These are phyloP conservation scores for Psidium friedrichsthalianum DNA, from an alignment of 345 rosid genomes.

Conservation along the genomic window DNA sequence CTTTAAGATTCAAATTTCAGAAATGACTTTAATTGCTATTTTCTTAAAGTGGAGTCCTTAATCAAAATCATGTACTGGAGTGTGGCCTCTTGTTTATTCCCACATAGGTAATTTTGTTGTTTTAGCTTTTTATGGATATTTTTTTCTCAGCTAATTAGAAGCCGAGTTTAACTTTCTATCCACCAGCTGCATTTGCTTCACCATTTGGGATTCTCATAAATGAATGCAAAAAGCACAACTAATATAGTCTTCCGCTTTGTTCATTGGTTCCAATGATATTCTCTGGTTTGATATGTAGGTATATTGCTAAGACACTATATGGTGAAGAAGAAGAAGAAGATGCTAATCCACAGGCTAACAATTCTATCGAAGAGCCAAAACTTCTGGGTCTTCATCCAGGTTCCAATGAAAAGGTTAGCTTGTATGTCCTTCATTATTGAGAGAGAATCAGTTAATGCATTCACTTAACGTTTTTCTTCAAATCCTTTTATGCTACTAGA, in stretches of 20 bases:
- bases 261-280: neutral
- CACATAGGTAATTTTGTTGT: neutral
- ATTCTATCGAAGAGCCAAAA: constrained; percentile 66
- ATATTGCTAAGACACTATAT: constrained; percentile 76
- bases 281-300: constrained; percentile 27
- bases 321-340: constrained; percentile 60
- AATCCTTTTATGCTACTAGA: constrained; percentile 17
- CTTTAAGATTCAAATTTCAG: neutral
- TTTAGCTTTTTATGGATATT: neutral
- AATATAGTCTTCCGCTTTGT: neutral
- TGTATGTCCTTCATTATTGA: neutral
- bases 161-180: neutral
- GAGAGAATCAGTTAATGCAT: neutral
- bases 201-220: neutral
- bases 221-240: neutral
- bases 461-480: neutral
- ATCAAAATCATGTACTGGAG: neutral
- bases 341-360: constrained; percentile 30
- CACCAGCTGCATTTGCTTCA: neutral
- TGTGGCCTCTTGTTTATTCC: neutral
- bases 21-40: neutral
- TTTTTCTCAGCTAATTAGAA: neutral
- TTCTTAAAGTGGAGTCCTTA: neutral
- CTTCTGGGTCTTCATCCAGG: constrained; percentile 69
- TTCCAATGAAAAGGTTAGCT: constrained; percentile 76